phyloP scores from a whole-genome alignment of 345 rosid species.

The Euphorbia tirucalli region DNA sequence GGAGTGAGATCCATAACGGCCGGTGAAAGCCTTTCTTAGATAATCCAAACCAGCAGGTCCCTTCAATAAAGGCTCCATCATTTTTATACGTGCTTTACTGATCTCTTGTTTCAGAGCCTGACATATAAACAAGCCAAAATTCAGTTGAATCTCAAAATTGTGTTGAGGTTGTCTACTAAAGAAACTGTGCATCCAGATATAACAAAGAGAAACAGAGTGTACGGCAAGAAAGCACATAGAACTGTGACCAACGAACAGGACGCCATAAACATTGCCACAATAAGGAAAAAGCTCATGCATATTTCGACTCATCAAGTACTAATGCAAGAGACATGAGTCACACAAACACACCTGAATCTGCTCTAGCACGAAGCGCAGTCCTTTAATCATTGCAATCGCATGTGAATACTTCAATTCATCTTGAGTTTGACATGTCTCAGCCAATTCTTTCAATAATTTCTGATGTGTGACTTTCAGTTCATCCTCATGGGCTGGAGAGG shows the following conservation, averaged over 20 bases:
- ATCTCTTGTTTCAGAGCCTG: slow-evolving; percentile 76
- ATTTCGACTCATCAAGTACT: background rate
- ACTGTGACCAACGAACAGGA: background rate
- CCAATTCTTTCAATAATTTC: slow-evolving; percentile 58
- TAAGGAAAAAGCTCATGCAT: background rate
- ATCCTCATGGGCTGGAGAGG: slow-evolving; percentile 66
- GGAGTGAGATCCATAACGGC: slow-evolving; percentile 51
- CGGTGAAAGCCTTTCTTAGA: slow-evolving; percentile 57
- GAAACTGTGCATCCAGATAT: background rate
- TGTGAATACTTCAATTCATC: slow-evolving; percentile 45
- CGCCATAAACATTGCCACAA: background rate
- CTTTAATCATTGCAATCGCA: slow-evolving; percentile 65
- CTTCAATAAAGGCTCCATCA: slow-evolving; percentile 75
- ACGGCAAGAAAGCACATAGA: background rate
- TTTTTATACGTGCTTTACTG: slow-evolving; percentile 61
- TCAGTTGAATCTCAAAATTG: background rate
- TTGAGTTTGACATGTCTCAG: slow-evolving; percentile 45
- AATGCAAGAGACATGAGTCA: background rate
- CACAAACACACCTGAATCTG: slow-evolving; percentile 66
- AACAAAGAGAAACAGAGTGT: no score
- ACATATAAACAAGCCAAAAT: slow-evolving; percentile 1
- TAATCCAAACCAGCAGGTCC: slow-evolving; percentile 82
- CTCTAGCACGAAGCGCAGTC: slow-evolving; percentile 76
- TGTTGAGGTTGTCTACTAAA: background rate
- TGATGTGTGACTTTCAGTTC: slow-evolving; percentile 51